phyloP scores from a whole-genome alignment of 176 grass and related monocot species.

The Musa itinerans region DNA sequence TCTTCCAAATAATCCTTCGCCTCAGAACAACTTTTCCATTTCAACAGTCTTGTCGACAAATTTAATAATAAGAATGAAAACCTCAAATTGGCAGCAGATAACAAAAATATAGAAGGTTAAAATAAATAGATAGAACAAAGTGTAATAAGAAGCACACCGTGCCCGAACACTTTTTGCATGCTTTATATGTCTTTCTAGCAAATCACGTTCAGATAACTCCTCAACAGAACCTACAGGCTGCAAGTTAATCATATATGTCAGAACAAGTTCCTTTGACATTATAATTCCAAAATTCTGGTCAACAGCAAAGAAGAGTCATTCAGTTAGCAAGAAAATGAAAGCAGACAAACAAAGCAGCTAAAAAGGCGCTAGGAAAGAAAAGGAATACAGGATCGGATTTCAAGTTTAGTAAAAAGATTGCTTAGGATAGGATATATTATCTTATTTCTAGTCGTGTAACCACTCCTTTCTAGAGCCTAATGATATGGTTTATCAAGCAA shows the following conservation, averaged over 20 bases:
- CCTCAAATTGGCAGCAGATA: background rate
- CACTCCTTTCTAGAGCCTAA: background rate
- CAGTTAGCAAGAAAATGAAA: background rate
- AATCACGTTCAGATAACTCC: slow-evolving; percentile 30
- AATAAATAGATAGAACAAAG: background rate
- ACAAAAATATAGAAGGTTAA: background rate
- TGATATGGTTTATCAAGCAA: background rate
- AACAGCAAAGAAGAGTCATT: background rate
- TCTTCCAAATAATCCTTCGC: background rate
- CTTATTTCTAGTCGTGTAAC: background rate
- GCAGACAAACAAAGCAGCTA: background rate
- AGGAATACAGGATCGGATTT: background rate
- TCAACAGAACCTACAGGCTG: slow-evolving; percentile 35
- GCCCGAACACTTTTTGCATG: slow-evolving; percentile 48
- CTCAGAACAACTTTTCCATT: background rate
- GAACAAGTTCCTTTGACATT: background rate
- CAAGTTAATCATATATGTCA: slow-evolving; percentile 9
- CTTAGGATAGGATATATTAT: background rate
- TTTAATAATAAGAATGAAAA: background rate
- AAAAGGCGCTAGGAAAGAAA: background rate
- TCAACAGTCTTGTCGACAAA: background rate
- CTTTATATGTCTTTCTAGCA: slow-evolving; percentile 51
- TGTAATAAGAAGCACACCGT: slow-evolving; percentile 21
- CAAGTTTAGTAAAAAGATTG: background rate
- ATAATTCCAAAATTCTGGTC: background rate